Percentiles rank a stretch among this genome's conserved stretches.
Conservation (phyloP, 2,329 filamentous ascomycete species). For the Hypoxylon sp. region DNA sequence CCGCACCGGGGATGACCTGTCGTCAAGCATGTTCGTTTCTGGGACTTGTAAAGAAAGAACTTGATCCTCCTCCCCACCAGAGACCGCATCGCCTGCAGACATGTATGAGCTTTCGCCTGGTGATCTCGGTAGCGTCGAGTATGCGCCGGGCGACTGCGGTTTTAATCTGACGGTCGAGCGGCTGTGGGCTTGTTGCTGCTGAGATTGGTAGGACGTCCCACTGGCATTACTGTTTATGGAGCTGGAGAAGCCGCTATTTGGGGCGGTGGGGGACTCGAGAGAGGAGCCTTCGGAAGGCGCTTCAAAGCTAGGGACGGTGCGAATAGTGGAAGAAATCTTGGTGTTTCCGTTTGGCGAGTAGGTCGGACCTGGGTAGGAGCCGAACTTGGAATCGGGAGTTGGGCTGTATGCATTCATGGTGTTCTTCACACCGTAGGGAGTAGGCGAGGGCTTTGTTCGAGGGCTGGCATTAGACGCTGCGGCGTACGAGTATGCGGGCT, state of each 20-base stretch:
- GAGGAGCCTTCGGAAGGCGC: conserved; percentile 52
- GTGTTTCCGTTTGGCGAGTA: conserved; percentile 38
- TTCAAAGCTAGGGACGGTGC: conserved; percentile 65
- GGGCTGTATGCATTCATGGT: conserved; percentile 35
- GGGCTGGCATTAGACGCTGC: conserved; percentile 32
- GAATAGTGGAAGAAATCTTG: conserved; percentile 59
- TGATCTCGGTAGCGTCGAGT: conserved; percentile 21
- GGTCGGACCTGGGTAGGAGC: conserved; percentile 30
- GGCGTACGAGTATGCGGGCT: conserved; percentile 32
- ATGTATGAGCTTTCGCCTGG: conserved; percentile 35
- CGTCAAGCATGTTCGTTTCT: conserved; percentile 46
- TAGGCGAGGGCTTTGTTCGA: conserved; percentile 35
- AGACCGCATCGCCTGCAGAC: conserved; percentile 37
- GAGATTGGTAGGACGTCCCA: conserved; percentile 53
- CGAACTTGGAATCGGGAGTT: conserved; percentile 38
- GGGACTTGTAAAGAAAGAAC: conserved; percentile 46
- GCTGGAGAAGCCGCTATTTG: conserved; percentile 63
- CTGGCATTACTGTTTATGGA: conserved; percentile 63
- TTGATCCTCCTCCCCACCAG: conserved; percentile 32
- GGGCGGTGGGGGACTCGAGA: conserved; percentile 49
- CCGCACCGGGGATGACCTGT: conserved; percentile 40
- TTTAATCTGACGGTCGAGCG: conserved; percentile 47
- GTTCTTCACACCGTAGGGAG: conserved; percentile 35
- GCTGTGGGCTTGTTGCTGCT: conserved; percentile 45
- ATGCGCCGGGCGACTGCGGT: conserved; percentile 35